A percentile compares a stretch with the other conserved stretches of the same genome.
Evolutionary conservation across 371 early-diverging fungal species (phyloP).

Genomic region (Syncephalastrum racemosum): DNA sequence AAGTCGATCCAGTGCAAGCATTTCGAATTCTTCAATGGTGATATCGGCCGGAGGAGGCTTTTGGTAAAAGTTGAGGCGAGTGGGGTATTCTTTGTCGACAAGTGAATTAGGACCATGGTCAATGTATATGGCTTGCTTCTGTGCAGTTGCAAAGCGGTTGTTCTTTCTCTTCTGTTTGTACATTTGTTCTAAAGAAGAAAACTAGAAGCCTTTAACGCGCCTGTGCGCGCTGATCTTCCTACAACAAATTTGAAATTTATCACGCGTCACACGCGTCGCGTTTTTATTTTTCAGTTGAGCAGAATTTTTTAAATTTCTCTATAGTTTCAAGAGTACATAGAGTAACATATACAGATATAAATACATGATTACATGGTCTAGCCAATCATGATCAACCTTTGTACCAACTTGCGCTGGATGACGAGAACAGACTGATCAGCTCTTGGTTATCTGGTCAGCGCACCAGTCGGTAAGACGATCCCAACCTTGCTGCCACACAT

Average conservation of each 20-base stretch:
- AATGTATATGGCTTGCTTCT: constrained; percentile 14
- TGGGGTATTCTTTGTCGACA: constrained; percentile 57
- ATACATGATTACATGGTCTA: too few species aligned
- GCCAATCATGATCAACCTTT: too few species aligned
- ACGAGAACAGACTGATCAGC: too few species aligned
- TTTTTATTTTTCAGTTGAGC: too few species aligned
- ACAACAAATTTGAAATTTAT: too few species aligned
- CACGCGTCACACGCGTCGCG: too few species aligned
- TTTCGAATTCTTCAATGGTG: constrained; percentile 90
- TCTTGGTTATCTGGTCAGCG: not conserved
- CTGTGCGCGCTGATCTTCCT: too few species aligned
- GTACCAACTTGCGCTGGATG: not conserved
- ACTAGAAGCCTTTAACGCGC: too few species aligned
- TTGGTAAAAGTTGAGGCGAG: constrained; percentile 79
- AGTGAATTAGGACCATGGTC: constrained; percentile 1
- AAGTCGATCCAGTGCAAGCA: constrained; percentile 89
- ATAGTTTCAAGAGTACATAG: too few species aligned
- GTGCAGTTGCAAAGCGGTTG: constrained; percentile 20
- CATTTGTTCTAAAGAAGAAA: too few species aligned
- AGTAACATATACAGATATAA: too few species aligned
- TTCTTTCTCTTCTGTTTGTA: not conserved
- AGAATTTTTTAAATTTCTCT: too few species aligned
- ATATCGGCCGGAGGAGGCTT: constrained; percentile 77
- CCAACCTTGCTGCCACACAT: constrained; percentile 14
- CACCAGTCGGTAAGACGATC: constrained; percentile 7